Evolutionary conservation across 2,329 filamentous ascomycete genomes (phyloP).

Genomic region (Aspergillus ochraceus): DNA sequence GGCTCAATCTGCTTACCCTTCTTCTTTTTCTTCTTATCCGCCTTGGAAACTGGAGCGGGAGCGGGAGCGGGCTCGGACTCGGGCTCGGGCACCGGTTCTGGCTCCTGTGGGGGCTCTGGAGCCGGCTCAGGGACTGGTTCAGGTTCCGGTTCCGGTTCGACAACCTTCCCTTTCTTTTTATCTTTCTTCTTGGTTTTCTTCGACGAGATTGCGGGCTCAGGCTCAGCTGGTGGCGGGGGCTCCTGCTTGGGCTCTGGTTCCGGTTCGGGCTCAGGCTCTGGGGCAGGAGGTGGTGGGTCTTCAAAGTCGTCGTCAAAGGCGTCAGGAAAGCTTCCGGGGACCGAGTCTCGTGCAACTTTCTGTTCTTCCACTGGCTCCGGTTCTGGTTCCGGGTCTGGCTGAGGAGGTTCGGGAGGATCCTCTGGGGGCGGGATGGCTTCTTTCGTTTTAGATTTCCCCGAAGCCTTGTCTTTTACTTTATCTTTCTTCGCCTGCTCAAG

Average conservation of each 20-base stretch:
- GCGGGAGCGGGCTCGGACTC: conserved; percentile 28
- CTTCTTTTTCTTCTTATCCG: conserved; percentile 27
- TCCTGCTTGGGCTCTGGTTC: conserved; percentile 22
- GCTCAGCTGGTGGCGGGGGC: conserved; percentile 17
- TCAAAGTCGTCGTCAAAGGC: conserved; percentile 48
- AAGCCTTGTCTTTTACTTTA: conserved; percentile 36
- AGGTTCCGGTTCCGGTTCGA: conserved; percentile 35
- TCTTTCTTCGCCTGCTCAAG: conserved; percentile 45
- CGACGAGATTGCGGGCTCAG: conserved; percentile 21
- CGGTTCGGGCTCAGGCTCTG: conserved; percentile 22
- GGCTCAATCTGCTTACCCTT: conserved; percentile 25
- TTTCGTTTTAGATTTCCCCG: conserved; percentile 28
- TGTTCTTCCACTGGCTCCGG: conserved; percentile 31
- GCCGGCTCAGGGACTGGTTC: conserved; percentile 26
- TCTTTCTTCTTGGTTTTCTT: conserved; percentile 22
- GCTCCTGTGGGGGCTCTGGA: conserved; percentile 34
- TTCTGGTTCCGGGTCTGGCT: conserved; percentile 10
- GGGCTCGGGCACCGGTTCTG: conserved; percentile 31
- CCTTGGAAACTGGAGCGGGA: conserved; percentile 24
- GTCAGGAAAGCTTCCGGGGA: conserved; percentile 61
- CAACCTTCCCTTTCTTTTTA: conserved; percentile 25
- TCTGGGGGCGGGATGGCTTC: conserved; percentile 2
- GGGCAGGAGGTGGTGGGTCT: conserved; percentile 25
- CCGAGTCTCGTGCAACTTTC: conserved; percentile 41
- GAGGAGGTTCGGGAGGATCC: conserved; percentile 11